These are phyloP conservation scores for Aspergillus felis DNA, from an alignment of 2,329 filamentous ascomycete species.

Conservation along the genomic window DNA sequence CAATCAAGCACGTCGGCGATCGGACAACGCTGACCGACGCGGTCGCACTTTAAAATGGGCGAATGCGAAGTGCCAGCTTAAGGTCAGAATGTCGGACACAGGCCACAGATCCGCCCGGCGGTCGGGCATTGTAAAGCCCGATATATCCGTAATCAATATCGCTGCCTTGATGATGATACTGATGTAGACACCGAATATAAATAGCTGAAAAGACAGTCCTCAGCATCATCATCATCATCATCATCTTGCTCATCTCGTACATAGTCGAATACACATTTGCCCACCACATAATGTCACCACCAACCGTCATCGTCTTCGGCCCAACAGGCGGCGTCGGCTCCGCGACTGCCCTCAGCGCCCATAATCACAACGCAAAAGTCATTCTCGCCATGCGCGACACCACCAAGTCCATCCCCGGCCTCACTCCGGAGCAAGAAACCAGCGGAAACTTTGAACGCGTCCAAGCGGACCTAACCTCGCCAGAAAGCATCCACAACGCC, in stretches of 20 bases:
- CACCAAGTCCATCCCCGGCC: slow-evolving; percentile 39
- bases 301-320: slow-evolving; percentile 46
- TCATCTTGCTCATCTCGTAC: too few relatives aligned
- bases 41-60: neutral
- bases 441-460: slow-evolving; percentile 34
- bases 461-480: slow-evolving; percentile 44
- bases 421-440: slow-evolving; percentile 27
- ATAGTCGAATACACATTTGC: too few relatives aligned
- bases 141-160: neutral
- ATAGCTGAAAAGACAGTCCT: neutral
- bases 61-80: neutral
- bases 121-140: neutral
- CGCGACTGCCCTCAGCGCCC: slow-evolving; percentile 37
- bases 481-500: slow-evolving; percentile 39
- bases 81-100: too few relatives aligned
- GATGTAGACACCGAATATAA: neutral
- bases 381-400: slow-evolving; percentile 48
- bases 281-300: neutral
- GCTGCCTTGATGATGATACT: neutral
- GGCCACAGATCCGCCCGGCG: neutral
- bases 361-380: slow-evolving; percentile 41
- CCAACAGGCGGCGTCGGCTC: slow-evolving; percentile 47
- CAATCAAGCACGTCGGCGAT: neutral
- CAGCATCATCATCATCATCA: neutral
- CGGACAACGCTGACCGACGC: neutral